phyloP scores from a whole-genome alignment of 495 filamentous ascomycete species.

The Geoglossum glabrum region DNA sequence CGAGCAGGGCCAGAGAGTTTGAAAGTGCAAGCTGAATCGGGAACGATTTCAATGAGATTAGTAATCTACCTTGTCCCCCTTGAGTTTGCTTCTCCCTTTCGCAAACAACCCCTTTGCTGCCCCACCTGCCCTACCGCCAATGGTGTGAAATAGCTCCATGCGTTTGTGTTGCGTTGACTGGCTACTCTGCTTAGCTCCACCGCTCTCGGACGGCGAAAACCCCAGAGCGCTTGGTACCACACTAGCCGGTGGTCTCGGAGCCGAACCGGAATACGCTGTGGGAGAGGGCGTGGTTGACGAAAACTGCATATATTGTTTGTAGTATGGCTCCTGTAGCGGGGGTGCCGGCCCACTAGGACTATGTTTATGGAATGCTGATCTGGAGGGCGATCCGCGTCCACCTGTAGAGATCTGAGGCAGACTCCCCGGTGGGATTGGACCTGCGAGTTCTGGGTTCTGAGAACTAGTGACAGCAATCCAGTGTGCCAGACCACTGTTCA shows the following conservation, averaged over 20 bases:
- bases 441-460: slow-evolving; percentile 30
- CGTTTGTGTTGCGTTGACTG: slow-evolving; percentile 49
- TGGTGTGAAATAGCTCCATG: slow-evolving; percentile 63
- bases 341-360: slow-evolving; percentile 2
- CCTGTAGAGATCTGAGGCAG: slow-evolving; percentile 12
- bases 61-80: slow-evolving; percentile 1
- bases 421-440: slow-evolving; percentile 21
- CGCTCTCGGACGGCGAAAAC: slow-evolving; percentile 9
- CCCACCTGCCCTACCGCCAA: slow-evolving; percentile 49
- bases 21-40: background rate
- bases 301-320: slow-evolving; percentile 26
- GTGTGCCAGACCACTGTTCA: slow-evolving; percentile 51
- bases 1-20: background rate
- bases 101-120: slow-evolving; percentile 73
- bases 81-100: slow-evolving; percentile 64
- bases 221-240: slow-evolving; percentile 17
- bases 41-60: background rate
- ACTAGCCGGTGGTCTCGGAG: background rate
- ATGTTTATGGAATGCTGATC: slow-evolving; percentile 28
- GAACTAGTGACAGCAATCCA: slow-evolving; percentile 41
- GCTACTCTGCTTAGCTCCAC: slow-evolving; percentile 13
- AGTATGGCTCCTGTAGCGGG: slow-evolving; percentile 27
- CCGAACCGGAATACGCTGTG: background rate
- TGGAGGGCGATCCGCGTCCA: slow-evolving; percentile 16
- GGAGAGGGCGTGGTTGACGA: slow-evolving; percentile 17